phyloP scores from a whole-genome alignment of 2,329 filamentous ascomycete species.

The Colletotrichum spaethianum region DNA sequence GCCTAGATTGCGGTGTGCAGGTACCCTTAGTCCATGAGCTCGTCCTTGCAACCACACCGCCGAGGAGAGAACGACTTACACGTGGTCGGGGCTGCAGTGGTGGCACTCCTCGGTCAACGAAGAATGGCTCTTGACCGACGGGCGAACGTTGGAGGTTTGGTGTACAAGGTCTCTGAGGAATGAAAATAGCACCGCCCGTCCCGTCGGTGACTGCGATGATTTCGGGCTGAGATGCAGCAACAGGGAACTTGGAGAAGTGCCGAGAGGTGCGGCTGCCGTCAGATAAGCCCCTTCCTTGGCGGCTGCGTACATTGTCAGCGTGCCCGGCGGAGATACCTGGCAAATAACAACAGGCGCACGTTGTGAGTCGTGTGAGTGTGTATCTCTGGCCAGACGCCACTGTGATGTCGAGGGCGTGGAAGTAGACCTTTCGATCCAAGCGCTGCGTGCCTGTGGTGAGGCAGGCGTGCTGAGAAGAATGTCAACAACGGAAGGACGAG shows the following conservation, averaged over 20 bases:
- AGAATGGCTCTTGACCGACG: conserved; percentile 8
- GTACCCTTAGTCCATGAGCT: neutral
- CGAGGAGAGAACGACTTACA: neutral
- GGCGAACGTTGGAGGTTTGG: neutral
- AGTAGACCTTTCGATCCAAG: neutral
- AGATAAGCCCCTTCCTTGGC: conserved; percentile 37
- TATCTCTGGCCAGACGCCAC: neutral
- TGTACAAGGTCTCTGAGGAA: conserved; percentile 5
- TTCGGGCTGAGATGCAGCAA: conserved; percentile 32
- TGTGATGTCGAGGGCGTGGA: neutral
- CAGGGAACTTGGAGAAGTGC: conserved; percentile 19
- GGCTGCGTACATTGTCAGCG: conserved; percentile 29
- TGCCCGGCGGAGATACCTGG: neutral
- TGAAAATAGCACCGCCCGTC: conserved; percentile 23
- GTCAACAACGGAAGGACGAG: neutral
- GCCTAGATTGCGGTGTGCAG: neutral
- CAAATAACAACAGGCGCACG: neutral
- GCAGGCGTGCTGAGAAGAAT: neutral
- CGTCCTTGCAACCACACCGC: conserved; percentile 1
- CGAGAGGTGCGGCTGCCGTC: conserved; percentile 36
- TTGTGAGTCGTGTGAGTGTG: neutral
- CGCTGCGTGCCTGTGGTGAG: neutral
- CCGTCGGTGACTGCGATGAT: conserved; percentile 4
- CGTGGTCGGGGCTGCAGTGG: conserved; percentile 12
- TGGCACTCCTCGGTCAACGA: conserved; percentile 27